Percentiles rank a stretch among this genome's conserved stretches.
Evolutionary conservation across 1,139 yeast species (phyloP).

Genomic region (Casaregolazyma suthepensis): DNA sequence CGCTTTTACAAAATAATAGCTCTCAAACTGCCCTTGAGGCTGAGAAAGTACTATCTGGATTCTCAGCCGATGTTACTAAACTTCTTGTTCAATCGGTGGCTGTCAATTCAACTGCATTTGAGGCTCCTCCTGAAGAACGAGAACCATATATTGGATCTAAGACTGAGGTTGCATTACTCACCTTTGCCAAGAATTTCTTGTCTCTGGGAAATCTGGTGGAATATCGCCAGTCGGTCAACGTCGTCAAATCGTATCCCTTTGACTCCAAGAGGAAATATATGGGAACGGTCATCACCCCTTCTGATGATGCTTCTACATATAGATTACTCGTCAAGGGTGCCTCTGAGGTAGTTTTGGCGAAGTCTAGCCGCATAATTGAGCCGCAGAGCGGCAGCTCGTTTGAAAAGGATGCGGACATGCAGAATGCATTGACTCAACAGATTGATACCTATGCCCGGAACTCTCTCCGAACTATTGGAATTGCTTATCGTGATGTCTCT

Average conservation of each 20-base stretch:
- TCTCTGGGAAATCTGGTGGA: slow-evolving; percentile 39
- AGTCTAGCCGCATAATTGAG: slow-evolving; percentile 39
- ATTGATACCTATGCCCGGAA: slow-evolving; percentile 55
- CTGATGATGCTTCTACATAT: slow-evolving; percentile 34
- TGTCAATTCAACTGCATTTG: slow-evolving; percentile 86
- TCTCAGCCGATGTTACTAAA: slow-evolving; percentile 32
- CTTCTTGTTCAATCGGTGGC: slow-evolving; percentile 56
- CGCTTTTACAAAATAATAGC: not conserved
- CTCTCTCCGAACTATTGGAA: slow-evolving; percentile 79
- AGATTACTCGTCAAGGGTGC: slow-evolving; percentile 86
- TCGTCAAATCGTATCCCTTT: slow-evolving; percentile 77
- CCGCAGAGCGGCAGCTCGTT: slow-evolving; percentile 30
- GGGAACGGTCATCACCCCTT: slow-evolving; percentile 55
- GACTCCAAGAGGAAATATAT: slow-evolving; percentile 94
- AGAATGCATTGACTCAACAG: slow-evolving; percentile 28
- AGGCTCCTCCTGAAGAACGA: slow-evolving; percentile 28
- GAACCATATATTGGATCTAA: slow-evolving; percentile 78
- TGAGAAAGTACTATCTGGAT: slow-evolving; percentile 30
- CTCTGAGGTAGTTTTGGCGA: slow-evolving; percentile 72
- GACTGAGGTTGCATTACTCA: slow-evolving; percentile 84
- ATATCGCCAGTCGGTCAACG: slow-evolving; percentile 37
- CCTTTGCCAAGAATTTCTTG: slow-evolving; percentile 57
- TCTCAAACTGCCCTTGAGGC: slow-evolving; percentile 20
- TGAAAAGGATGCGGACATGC: slow-evolving; percentile 25
- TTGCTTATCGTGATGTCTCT: slow-evolving; percentile 68